These are phyloP conservation scores for Zasmidium cellare DNA, from an alignment of 2,329 filamentous ascomycete species.

Conservation along the genomic window DNA sequence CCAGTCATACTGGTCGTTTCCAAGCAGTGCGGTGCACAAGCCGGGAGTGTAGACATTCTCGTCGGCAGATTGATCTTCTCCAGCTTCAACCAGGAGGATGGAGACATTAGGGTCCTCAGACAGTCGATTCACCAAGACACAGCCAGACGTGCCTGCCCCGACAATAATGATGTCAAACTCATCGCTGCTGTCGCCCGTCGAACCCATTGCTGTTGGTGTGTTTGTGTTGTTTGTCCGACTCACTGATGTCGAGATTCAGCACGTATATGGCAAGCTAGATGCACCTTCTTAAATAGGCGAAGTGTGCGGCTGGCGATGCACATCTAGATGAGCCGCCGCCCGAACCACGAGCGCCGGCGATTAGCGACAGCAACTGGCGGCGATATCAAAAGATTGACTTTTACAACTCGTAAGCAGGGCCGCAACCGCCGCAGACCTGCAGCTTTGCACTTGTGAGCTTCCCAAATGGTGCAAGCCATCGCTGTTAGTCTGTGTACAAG, in stretches of 20 bases:
- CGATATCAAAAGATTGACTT: too few relatives aligned
- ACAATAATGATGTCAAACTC: conserved; percentile 27
- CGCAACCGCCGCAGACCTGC: too few relatives aligned
- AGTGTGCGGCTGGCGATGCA: neutral
- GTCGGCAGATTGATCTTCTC: conserved; percentile 23
- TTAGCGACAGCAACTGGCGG: too few relatives aligned
- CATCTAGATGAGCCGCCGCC: too few relatives aligned
- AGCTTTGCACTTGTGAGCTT: too few relatives aligned
- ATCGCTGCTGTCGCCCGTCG: neutral
- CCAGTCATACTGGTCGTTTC: conserved; percentile 23
- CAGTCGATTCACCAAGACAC: conserved; percentile 27
- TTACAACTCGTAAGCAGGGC: too few relatives aligned
- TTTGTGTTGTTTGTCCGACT: neutral
- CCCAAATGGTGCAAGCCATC: too few relatives aligned
- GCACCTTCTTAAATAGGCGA: neutral
- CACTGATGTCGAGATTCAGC: neutral
- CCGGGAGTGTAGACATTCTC: conserved; percentile 24
- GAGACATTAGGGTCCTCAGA: conserved; percentile 17
- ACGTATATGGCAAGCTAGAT: neutral
- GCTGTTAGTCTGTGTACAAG: too few relatives aligned
- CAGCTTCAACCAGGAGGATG: conserved; percentile 29
- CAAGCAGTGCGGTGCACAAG: neutral
- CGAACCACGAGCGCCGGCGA: too few relatives aligned
- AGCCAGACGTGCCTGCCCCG: conserved; percentile 29
- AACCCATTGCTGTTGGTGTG: neutral